Percentiles rank a stretch among this genome's conserved stretches.
Evolutionary conservation across 169 alveolate species (phyloP).

Genomic region (Sarcocystis neurona): DNA sequence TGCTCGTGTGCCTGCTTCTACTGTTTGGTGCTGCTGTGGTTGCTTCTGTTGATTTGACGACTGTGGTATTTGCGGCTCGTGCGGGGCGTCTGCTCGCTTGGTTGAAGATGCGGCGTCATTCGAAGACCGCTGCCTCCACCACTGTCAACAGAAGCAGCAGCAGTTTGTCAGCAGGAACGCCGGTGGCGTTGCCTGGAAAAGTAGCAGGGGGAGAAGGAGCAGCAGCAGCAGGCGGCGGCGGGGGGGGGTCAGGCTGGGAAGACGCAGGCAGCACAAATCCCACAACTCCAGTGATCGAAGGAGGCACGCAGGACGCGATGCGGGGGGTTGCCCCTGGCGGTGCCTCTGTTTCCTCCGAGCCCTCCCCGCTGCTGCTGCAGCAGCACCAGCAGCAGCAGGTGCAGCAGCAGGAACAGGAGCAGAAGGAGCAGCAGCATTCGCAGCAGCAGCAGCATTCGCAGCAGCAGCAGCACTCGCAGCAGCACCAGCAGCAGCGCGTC

Average conservation of each 20-base stretch:
- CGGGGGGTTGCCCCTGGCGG: too few species aligned
- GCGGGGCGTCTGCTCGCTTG: neutral
- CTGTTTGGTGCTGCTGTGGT: neutral
- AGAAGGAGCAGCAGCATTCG: neutral
- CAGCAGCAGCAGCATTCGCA: too few species aligned
- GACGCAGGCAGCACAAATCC: constrained; percentile 42
- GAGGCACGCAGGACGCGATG: too few species aligned
- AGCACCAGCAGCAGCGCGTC: too few species aligned
- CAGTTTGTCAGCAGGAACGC: too few species aligned
- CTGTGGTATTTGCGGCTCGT: neutral
- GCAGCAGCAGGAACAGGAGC: neutral
- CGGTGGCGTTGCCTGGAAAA: too few species aligned
- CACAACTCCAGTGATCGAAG: constrained; percentile 16
- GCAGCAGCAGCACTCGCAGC: too few species aligned
- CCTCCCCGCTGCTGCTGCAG: neutral
- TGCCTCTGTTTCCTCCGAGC: too few species aligned
- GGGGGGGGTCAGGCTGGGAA: neutral
- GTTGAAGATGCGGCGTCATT: neutral
- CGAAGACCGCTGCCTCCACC: constrained; percentile 8
- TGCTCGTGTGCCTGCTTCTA: neutral
- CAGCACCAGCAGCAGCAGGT: neutral
- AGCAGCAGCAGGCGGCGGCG: neutral
- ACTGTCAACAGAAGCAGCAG: too few species aligned
- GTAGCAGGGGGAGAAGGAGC: too few species aligned
- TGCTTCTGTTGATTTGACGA: neutral